A percentile compares a stretch with the other conserved stretches of the same genome.
Conservation (phyloP, 164 flowering plant species). For the Protea cynaroides region DNA sequence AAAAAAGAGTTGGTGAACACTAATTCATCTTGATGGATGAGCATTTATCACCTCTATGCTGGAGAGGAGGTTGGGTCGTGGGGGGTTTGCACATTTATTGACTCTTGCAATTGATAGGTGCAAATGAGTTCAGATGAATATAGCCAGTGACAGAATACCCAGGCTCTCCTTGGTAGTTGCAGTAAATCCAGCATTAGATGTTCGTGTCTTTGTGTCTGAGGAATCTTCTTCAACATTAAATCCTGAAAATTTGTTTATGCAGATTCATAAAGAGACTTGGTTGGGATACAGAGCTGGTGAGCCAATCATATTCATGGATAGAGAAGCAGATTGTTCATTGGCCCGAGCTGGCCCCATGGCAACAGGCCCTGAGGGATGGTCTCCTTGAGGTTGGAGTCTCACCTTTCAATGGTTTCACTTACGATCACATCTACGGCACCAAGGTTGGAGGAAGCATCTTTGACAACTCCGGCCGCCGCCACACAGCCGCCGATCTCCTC, state of each 20-base stretch:
- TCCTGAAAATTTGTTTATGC: neutral
- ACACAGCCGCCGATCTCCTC: constrained; percentile 54
- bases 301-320: constrained; percentile 56
- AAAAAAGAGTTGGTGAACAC: too few relatives aligned
- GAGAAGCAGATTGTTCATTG: constrained; percentile 47
- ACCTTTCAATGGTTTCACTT: constrained; percentile 58
- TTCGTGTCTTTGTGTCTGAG: too few relatives aligned
- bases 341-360: constrained; percentile 54
- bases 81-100: too few relatives aligned
- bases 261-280: constrained; percentile 29
- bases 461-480: constrained; percentile 37
- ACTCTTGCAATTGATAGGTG: too few relatives aligned
- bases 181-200: too few relatives aligned
- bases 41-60: too few relatives aligned
- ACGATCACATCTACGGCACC: constrained; percentile 52
- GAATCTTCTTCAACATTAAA: too few relatives aligned
- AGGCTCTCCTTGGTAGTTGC: too few relatives aligned
- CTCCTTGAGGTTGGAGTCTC: constrained; percentile 40
- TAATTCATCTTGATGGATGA: too few relatives aligned
- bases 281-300: constrained; percentile 50
- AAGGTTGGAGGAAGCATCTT: constrained; percentile 60
- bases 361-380: constrained; percentile 47
- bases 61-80: too few relatives aligned
- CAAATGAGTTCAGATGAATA: too few relatives aligned
- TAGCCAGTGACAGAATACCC: too few relatives aligned